These are phyloP conservation scores for Aspergillus sergii DNA, from an alignment of 2,329 filamentous ascomycete species.

Conservation along the genomic window DNA sequence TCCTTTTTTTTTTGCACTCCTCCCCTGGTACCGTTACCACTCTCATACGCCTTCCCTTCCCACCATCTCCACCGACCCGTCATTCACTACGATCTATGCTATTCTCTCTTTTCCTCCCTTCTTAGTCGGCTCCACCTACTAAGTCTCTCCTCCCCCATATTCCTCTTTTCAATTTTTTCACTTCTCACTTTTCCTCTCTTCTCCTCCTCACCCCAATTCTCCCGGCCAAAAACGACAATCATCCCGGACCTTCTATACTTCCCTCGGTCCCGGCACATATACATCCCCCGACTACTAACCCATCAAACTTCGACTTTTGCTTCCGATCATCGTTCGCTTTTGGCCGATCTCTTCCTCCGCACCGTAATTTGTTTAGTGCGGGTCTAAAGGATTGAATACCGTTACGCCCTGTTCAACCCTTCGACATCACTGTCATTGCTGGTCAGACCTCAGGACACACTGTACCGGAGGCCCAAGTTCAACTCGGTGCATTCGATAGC, in stretches of 20 bases:
- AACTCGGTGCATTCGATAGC: constrained; percentile 22
- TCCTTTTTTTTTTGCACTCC: constrained; percentile 15
- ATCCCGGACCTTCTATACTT: constrained; percentile 17
- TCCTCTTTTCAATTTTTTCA: constrained; percentile 21
- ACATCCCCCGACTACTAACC: constrained; percentile 13
- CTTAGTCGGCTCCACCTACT: constrained; percentile 26
- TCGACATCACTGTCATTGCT: not conserved
- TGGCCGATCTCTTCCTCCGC: constrained; percentile 17
- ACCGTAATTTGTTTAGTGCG: not conserved
- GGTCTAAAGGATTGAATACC: constrained; percentile 9
- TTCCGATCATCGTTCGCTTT: constrained; percentile 22
- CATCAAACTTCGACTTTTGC: constrained; percentile 7
- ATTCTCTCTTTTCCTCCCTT: constrained; percentile 25
- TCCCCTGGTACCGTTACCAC: constrained; percentile 28
- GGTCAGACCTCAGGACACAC: not conserved
- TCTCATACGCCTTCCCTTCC: constrained; percentile 19
- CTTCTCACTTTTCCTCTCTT: constrained; percentile 19
- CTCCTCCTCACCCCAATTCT: constrained; percentile 28
- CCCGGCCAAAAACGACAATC: constrained; percentile 27
- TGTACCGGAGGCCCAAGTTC: constrained; percentile 1
- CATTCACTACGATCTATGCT: constrained; percentile 22
- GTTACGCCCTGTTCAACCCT: constrained; percentile 3
- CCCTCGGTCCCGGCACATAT: constrained; percentile 18
- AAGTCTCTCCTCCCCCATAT: constrained; percentile 28
- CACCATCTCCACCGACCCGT: constrained; percentile 26